Evolutionary conservation across 75 land plant genomes (phyloP), one percentile per base, ranked within the genome.

Genomic region (Sequoiadendron giganteum): DNA sequence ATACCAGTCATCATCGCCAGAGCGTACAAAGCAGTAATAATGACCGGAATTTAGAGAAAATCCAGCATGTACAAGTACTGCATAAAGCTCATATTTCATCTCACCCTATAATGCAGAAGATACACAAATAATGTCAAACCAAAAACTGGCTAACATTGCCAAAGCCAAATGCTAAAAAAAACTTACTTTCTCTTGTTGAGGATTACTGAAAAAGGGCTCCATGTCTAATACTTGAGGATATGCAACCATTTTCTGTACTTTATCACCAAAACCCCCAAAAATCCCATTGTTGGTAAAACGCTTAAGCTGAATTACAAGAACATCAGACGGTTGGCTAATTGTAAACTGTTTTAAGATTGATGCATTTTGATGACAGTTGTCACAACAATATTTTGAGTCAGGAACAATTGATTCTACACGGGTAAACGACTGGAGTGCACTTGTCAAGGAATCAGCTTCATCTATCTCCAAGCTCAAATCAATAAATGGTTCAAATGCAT

Each of bases 401-500:
- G 93, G 90, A 42, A 79, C 52, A 84, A 96, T 89, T 68, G 89
- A 89, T 85, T 97, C 97, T 10, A 90, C 88, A 56, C 89, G 88
- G 19, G 97, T 94, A 30, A 94, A 95, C 0, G 90, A 93, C 14
- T 87, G 39, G 21, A 96, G 48, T 65, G 97, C 97, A 89, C 86
- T 73, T 49, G 70, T 48, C 43, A 96, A 90, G 25, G 85, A 89
- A 54, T 93, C 93, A 19, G 87, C 93, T 49, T 94, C 90, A 19
- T 91, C 92, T 80, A 97, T 95, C 86, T 93, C 98, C 90, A 97
- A 88, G 87, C 97, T 97, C 80, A 97, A 72, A 85, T 94, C 97
- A 48, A 92, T 86, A 38, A 93, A 78, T 16, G 95, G 95, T 68
- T 97, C 98, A 88, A 87, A 93, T 1, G 94, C 93, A 36, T 94